Base-by-base conservation (phyloP, 2,329 filamentous ascomycete species). In the Pleomassaria siparia region DNA sequence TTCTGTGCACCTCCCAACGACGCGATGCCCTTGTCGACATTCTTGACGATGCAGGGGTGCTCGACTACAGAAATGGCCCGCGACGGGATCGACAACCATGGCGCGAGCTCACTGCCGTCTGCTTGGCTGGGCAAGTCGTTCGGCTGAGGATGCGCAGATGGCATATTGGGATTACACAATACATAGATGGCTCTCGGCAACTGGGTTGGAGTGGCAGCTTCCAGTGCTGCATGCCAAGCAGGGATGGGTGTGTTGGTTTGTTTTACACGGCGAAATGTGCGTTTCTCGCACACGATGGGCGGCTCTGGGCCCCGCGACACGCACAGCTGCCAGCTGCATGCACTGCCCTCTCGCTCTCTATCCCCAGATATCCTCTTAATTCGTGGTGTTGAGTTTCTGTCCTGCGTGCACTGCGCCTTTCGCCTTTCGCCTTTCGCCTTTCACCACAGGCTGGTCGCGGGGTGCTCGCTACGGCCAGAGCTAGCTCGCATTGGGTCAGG, bases 21-120 rank as follows among this genome's bases (percentile, higher is more conserved):
- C 36, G 78, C 74, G 55, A 88, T 74, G 49, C 77, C 85, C 62
- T 80, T 84, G 61, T 86, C 80, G 47, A 86, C 65, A 66, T 87
- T 83, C 62, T 78, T 80, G 59, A 88, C 72, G 44, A 87, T 77
- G 63, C 81, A 83, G 43, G 85, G 85, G 69, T 88, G 85, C 62
- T 88, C 85, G 39, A 88, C 76, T 51, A 77, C 79, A 44, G 85
- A 76, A 40, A 87, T 72, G 43, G 76, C 72, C 51, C 76, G 73
- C 29, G 69, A 57, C 2, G 81, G 80, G 30, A 87, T 73, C 8
- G 62, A 50, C 60, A 80, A 80, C 63, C 74, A 76, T 1, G 79
- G 76, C 25, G 63, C 62, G 24, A 43, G 47, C 45, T 51, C 43
- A 26, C 39, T 45, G 44, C 37, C 39, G 47, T 37, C 36, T 21